Evolutionary conservation across 768 basidiomycete species (phyloP).

Genomic region (Podaxis pistillaris): DNA sequence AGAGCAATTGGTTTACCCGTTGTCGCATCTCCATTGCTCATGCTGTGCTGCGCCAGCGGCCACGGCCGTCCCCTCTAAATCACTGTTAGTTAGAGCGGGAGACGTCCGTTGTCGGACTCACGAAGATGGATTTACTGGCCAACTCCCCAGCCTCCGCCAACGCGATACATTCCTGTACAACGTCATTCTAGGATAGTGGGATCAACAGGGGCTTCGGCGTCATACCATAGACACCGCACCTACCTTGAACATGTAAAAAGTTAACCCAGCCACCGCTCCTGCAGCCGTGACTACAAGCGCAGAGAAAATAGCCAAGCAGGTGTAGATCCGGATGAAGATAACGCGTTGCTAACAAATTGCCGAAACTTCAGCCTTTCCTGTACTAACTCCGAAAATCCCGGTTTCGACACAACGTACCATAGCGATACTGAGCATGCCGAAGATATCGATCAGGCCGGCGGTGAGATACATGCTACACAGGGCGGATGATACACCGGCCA

Average conservation of each 20-base stretch:
- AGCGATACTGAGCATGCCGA: slow-evolving; percentile 30
- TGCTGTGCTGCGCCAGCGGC: slow-evolving; percentile 22
- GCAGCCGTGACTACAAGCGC: slow-evolving; percentile 34
- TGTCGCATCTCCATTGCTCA: neutral
- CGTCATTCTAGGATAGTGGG: slow-evolving; percentile 29
- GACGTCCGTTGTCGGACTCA: slow-evolving; percentile 18
- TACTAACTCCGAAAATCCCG: slow-evolving; percentile 12
- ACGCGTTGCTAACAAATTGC: slow-evolving; percentile 24
- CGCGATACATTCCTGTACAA: slow-evolving; percentile 35
- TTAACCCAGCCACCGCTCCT: slow-evolving; percentile 32
- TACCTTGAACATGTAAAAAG: slow-evolving; percentile 40
- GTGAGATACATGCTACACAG: slow-evolving; percentile 36
- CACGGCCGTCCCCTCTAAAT: slow-evolving; percentile 31
- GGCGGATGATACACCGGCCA: slow-evolving; percentile 34
- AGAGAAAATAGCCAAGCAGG: slow-evolving; percentile 33
- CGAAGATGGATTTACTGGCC: slow-evolving; percentile 37
- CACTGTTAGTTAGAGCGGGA: neutral
- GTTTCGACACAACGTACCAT: slow-evolving; percentile 19
- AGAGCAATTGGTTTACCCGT: neutral
- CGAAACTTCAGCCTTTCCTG: neutral
- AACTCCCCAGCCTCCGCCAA: slow-evolving; percentile 32
- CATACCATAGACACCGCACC: slow-evolving; percentile 17
- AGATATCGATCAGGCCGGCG: slow-evolving; percentile 29
- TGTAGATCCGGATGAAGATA: slow-evolving; percentile 26
- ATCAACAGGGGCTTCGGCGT: neutral